A percentile compares a stretch with the other conserved stretches of the same genome.
Conservation (phyloP, 306 rosid genomes). For the Corylus americana region DNA sequence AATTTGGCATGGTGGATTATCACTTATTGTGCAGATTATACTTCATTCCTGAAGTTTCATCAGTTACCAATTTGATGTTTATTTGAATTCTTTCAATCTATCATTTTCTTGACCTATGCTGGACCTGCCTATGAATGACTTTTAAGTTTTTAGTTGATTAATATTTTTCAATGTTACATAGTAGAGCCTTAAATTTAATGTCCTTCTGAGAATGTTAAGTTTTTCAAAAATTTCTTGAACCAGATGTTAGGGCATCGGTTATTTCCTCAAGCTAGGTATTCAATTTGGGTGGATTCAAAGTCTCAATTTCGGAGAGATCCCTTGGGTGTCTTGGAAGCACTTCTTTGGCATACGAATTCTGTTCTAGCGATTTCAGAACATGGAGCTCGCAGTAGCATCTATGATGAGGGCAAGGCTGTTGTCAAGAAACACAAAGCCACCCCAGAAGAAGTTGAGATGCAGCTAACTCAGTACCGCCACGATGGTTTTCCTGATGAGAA, state of each 20-base stretch:
- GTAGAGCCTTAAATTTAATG: background rate
- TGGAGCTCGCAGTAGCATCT: conserved; percentile 93
- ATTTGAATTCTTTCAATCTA: background rate
- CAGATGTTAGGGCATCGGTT: conserved; percentile 95
- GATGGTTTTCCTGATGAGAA: conserved; percentile 83
- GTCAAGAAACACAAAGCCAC: conserved; percentile 92
- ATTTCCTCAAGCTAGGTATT: conserved; percentile 83
- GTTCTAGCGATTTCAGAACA: conserved; percentile 90
- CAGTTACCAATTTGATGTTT: background rate
- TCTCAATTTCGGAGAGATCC: conserved; percentile 96
- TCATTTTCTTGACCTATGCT: background rate
- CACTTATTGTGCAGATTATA: background rate
- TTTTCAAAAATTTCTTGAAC: background rate
- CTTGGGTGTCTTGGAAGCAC: conserved; percentile 84
- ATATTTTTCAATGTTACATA: background rate
- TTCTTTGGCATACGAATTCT: conserved; percentile 83
- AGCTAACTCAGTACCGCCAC: conserved; percentile 65
- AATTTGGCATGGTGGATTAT: background rate
- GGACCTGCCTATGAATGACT: background rate
- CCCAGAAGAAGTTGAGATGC: conserved; percentile 92
- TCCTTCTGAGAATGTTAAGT: conserved; percentile 11
- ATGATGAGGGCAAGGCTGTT: conserved; percentile 92
- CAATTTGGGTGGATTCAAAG: conserved; percentile 95
- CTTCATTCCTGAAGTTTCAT: background rate
- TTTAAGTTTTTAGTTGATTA: background rate